Base-by-base conservation (phyloP, 2,329 filamentous ascomycete species). In the Lecanicillium sp. region DNA sequence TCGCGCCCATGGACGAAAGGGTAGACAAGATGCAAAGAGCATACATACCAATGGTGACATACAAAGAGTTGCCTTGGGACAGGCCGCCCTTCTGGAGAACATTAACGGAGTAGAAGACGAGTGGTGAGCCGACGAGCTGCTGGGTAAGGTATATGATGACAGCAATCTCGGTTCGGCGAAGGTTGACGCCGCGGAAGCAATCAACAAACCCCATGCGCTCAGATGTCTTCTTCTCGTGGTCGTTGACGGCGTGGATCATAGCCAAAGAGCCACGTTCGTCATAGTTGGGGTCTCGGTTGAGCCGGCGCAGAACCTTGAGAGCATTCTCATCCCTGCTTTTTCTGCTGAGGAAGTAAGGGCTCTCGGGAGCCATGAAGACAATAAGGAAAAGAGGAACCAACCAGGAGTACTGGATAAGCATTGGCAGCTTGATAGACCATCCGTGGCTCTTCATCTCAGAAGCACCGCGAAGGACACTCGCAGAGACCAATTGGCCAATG, bases 71-170 rank as follows among this genome's bases (percentile, higher is more conserved):
- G 8, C 47, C 50, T 12, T 57, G 48, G 5, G 46, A 45, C 17
- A 74, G 52, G 6, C 70, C 70, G 4, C 67, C 70, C 50, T 72
- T 67, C 42, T 70, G 56, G 42, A 73, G 68, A 40, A 63, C 55
- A 47, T 74, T 73, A 9, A 69, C 69, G 2, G 67, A 70, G 48
- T 71, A 75, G 37, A 64, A 63, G 18, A 70, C 70, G 49, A 75
- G 70, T 3, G 67, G 64, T 40, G 68, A 68, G 32, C 71, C 70
- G 40, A 67, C 67, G 3, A 72, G 54, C 41, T 71, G 72, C 45
- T 75, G 71, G 12, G 71, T 71, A 0, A 68, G 64, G 65, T 68
- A 74, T 14, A 67, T 64, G 62, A 73, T 69, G 51, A 58, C 54
- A 28, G 57, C 54, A 25, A 63, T 60, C 47, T 62, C 59, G 5